Conservation (phyloP, 2,329 filamentous ascomycete species). For the Nemania sp. region DNA sequence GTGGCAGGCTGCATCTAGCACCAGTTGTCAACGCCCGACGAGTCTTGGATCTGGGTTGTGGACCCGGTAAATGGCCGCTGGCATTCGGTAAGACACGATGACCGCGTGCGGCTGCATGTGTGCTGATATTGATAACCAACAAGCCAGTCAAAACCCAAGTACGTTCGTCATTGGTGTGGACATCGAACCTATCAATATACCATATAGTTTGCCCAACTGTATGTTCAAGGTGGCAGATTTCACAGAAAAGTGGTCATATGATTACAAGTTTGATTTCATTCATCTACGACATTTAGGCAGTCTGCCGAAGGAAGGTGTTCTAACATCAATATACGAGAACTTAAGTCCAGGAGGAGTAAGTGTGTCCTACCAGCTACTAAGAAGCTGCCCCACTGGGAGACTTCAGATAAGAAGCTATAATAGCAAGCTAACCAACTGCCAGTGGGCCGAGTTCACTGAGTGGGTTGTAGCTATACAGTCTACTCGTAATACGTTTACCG, state of each 20-base stretch:
- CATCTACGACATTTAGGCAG: conserved; percentile 48
- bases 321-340: conserved; percentile 49
- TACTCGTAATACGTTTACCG: conserved; percentile 48
- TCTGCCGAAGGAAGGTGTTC: conserved; percentile 42
- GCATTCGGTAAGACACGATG: conserved; percentile 33
- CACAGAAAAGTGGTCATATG: conserved; percentile 45
- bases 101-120: not conserved
- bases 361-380: conserved; percentile 31
- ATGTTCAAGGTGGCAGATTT: conserved; percentile 47
- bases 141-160: conserved; percentile 43
- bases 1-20: conserved; percentile 49
- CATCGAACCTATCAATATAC: conserved; percentile 45
- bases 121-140: conserved; percentile 10
- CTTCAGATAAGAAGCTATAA: conserved; percentile 39
- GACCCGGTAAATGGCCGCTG: conserved; percentile 48
- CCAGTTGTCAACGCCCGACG: conserved; percentile 46
- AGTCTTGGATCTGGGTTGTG: conserved; percentile 51
- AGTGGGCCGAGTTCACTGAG: conserved; percentile 53
- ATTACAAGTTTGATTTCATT: conserved; percentile 48
- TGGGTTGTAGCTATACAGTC: conserved; percentile 51
- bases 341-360: conserved; percentile 50
- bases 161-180: conserved; percentile 49
- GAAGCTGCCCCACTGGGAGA: not conserved
- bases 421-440: conserved; percentile 1
- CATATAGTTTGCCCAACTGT: conserved; percentile 47